Evolutionary conservation across 805 yeast genomes (phyloP).

Genomic region (Cyberlindnera galapagoensis): DNA sequence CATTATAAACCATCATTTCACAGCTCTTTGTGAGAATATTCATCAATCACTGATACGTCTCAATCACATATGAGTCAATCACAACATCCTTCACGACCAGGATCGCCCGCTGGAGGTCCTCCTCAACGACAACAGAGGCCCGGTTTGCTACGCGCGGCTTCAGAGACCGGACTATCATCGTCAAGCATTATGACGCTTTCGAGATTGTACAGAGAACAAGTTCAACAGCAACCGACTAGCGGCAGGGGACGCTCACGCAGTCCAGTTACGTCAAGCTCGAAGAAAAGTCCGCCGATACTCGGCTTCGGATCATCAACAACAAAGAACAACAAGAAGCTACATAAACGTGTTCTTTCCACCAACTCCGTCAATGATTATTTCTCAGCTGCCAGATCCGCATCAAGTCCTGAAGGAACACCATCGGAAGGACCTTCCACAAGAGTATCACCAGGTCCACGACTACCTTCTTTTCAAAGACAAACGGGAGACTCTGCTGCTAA

Average conservation of each 20-base stretch:
- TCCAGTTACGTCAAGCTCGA: conserved; percentile 9
- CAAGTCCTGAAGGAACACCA: conserved; percentile 3
- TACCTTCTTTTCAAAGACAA: conserved; percentile 18
- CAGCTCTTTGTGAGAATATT: no score
- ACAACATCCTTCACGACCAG: no score
- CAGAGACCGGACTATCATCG: conserved; percentile 13
- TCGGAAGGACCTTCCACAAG: conserved; percentile 1
- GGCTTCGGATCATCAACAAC: conserved; percentile 4
- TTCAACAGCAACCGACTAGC: conserved; percentile 6
- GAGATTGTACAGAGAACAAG: conserved; percentile 18
- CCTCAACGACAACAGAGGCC: not conserved
- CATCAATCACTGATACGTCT: no score
- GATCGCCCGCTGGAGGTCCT: no score
- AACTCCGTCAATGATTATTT: conserved; percentile 17
- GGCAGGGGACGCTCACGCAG: conserved; percentile 4
- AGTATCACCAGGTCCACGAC: conserved; percentile 9
- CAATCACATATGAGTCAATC: no score
- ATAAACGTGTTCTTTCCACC: conserved; percentile 20
- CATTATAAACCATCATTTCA: no score
- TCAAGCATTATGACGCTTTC: conserved; percentile 23
- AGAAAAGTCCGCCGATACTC: conserved; percentile 3
- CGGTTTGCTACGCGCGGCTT: conserved; percentile 1
- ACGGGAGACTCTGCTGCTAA: no score
- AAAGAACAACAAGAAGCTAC: conserved; percentile 16
- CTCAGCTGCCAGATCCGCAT: conserved; percentile 1